These are phyloP conservation scores for Aspergillus nomiae DNA, from an alignment of 2,329 filamentous ascomycete genomes.

Conservation along the genomic window DNA sequence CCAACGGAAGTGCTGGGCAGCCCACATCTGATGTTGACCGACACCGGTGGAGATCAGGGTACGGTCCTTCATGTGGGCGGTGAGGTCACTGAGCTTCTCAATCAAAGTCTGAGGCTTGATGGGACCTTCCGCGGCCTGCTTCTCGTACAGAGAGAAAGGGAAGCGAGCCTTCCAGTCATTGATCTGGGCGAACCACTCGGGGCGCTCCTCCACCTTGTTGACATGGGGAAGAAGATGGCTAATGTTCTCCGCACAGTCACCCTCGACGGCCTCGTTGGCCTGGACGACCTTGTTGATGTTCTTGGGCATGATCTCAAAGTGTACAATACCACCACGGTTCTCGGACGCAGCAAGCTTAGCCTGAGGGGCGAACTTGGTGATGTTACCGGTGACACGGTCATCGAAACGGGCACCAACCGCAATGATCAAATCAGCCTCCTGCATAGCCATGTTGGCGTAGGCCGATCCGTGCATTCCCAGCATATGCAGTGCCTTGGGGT, in stretches of 20 bases:
- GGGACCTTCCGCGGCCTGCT: conserved; percentile 69
- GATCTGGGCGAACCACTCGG: conserved; percentile 89
- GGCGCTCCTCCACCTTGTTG: conserved; percentile 65
- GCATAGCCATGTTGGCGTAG: conserved; percentile 97
- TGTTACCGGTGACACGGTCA: conserved; percentile 83
- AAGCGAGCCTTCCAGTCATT: conserved; percentile 88
- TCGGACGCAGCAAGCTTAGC: conserved; percentile 83
- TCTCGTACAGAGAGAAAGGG: conserved; percentile 81
- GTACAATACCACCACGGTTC: conserved; percentile 88
- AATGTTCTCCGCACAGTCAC: conserved; percentile 83
- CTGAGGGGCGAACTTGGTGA: conserved; percentile 84
- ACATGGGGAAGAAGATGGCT: conserved; percentile 72
- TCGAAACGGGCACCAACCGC: conserved; percentile 93
- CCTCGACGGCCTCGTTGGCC: conserved; percentile 92
- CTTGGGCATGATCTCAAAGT: conserved; percentile 99
- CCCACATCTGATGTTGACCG: conserved; percentile 99
- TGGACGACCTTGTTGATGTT: conserved; percentile 99
- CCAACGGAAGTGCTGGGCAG: conserved; percentile 96
- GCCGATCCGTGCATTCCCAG: conserved; percentile 97
- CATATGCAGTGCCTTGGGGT: conserved; percentile 96
- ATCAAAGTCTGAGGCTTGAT: conserved; percentile 97
- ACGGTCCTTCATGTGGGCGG: conserved; percentile 74
- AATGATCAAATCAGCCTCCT: conserved; percentile 94
- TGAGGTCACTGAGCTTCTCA: conserved; percentile 83
- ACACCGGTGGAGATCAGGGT: conserved; percentile 93